Evolutionary conservation across 176 grass and related monocot species (phyloP), one percentile per base, ranked within the genome.

Genomic region (Aechmea fasciata): DNA sequence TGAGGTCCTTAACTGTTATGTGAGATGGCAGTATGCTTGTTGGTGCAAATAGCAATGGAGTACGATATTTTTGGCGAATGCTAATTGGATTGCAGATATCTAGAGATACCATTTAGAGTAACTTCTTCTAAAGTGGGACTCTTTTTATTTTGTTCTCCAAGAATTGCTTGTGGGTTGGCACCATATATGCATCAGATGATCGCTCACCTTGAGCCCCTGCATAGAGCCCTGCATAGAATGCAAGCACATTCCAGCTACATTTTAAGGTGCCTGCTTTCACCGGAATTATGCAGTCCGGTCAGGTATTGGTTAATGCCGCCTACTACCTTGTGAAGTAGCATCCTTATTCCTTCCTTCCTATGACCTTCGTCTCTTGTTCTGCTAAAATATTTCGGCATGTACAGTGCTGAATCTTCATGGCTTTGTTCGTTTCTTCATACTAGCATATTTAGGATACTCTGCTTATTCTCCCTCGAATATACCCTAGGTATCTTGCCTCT

Each of bases 11-110:
- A 28, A 78, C 74, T 55, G 83, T 86, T 25, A 99, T 93, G 89
- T 93, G 89, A 89, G 94, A 99, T 55, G 94, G 89, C 25, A 93
- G 89, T 79, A 93, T 99, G 87, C 87, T 99, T 59, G 94, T 88
- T 59, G 87, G 87, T 85, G 89, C 89, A 79, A 99, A 93, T 89
- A 92, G 90, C 82, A 74, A 41, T 17, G 94, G 94, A 66, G 90
- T 87, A 74, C 93, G 94, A 51, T 90, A 99, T 23, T 89, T 93
- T 53, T 99, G 89, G 89, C 82, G 89, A 68, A 74, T 88, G 67
- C 76, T 82, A 48, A 85, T 88, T 67, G 85, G 82, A 70, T 85
- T 79, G 65, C 85, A 88, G 82, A 76, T 92, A 55, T 23, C 71
- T 41, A 41, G 33, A 41, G 3, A 41, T 41, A 41, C 4, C 33